Evolutionary conservation across 192 early-diverging fungal genomes (phyloP), one percentile per base, ranked within the genome.

Genomic region (Backusella luteola): DNA sequence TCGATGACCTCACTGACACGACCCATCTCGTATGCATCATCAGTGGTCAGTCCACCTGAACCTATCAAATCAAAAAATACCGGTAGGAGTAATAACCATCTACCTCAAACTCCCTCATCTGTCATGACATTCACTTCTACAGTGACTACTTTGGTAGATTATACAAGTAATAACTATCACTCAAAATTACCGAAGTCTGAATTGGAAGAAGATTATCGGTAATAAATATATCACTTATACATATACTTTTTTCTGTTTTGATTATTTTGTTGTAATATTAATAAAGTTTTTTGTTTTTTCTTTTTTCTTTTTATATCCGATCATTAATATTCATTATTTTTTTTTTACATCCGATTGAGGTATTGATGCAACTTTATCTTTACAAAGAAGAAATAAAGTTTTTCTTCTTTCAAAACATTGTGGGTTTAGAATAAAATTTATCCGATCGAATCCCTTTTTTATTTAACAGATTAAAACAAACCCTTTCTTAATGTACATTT

Each of bases 41-140:
- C 32, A 21, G 26, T 39, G 8, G 34, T 46, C 21, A 76, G 34
- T 56, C 38, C 56, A 8, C 34, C 39, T n/a, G 8, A 41, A 63
- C 56, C 77, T 35, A 21, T 39, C 66, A 73, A 71, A 49, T 52
- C 70, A 36, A 53, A 66, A 21, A 36, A 53, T 19, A 46, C 42
- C 42, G 42, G 23, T 77, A 41, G 26, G 68, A 49, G 53, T 17
- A 39, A 66, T 34, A 67, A 35, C 9, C 56, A 35, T 38, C 7
- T 46, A 11, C 77, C 77, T 19, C 26, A 35, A 19, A 78, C 71
- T 34, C 77, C 77, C 21, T 71, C 66, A 4, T 78, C 77, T 38
- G 66, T 68, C 26, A 38, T 78, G 35, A 78, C 77, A 29, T 73
- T 78, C 44, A 66, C 71, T 17, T 78, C 77, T 21, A 67, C 77